phyloP scores from a whole-genome alignment of 495 filamentous ascomycete species.

The Hyaloscypha finlandica region DNA sequence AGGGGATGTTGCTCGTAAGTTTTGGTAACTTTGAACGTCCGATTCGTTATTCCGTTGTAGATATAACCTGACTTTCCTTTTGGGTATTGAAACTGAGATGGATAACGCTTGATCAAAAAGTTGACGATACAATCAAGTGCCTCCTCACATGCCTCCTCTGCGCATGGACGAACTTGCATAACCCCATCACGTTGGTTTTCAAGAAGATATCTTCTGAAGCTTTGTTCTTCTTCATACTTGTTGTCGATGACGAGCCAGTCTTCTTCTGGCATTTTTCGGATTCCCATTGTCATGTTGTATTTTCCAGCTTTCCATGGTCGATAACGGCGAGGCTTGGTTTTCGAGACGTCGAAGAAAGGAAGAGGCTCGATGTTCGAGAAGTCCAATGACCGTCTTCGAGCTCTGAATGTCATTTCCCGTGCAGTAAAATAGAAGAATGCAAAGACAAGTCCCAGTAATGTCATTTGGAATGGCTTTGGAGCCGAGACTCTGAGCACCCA shows the following conservation, averaged over 20 bases:
- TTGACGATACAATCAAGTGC: conserved; percentile 50
- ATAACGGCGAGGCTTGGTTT: conserved; percentile 17
- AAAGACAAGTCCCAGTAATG: background rate
- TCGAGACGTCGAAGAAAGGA: conserved; percentile 8
- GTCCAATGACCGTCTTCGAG: conserved; percentile 10
- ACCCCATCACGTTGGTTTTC: conserved; percentile 45
- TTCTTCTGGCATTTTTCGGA: conserved; percentile 48
- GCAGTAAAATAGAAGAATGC: background rate
- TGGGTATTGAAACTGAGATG: conserved; percentile 43
- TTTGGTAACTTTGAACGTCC: conserved; percentile 42
- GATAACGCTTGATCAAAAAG: conserved; percentile 50
- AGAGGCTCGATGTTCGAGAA: conserved; percentile 20
- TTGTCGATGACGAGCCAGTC: conserved; percentile 58
- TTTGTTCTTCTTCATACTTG: conserved; percentile 51
- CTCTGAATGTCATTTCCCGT: background rate
- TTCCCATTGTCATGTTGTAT: conserved; percentile 52
- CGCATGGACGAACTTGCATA: conserved; percentile 49
- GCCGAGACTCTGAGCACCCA: background rate
- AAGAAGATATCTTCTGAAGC: conserved; percentile 46
- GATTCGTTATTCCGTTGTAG: conserved; percentile 51
- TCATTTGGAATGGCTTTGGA: background rate
- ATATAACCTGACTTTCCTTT: conserved; percentile 38
- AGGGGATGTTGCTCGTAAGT: conserved; percentile 40
- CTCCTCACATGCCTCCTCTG: conserved; percentile 51
- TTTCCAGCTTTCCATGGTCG: conserved; percentile 29